Base-by-base conservation (phyloP, 2,329 filamentous ascomycete genomes). In the Parafenestella ontariensis region DNA sequence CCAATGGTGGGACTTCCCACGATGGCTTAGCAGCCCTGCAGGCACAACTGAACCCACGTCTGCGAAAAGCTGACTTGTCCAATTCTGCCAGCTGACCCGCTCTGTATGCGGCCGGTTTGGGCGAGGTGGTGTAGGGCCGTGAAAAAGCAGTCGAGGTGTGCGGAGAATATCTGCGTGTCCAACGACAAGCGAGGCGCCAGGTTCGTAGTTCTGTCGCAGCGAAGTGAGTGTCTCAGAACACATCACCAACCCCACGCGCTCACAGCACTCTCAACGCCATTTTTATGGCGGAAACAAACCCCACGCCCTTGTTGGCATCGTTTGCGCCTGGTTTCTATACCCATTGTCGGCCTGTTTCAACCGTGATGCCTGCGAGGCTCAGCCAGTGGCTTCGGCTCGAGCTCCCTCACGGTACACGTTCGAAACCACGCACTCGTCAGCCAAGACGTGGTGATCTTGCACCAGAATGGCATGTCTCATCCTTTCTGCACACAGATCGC, bases 381-480 rank as follows among this genome's bases (percentile, higher is more conserved):
- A 40, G 42, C 46, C 50, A 49, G 49, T 57, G 48, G 49, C 50
- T 37, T 44, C 53, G 54, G 50, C 52, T 56, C 61, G 41, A 52
- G 50, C 54, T 54, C 29, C 52, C 49, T 46, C 41, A 10, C 50
- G 44, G 44, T 46, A 15, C 55, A 37, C 23, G 45, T 42, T 52
- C 61, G 60, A 66, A 64, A 64, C 64, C 52, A 52, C 52, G 17
- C 54, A 26, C 40, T 60, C 58, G 54, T 63, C 66, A 65, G 71
- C 71, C 70, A 72, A 69, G 69, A 53, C 62, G 34, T 51, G 26
- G 44, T 54, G 58, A 64, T 59, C 59, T 63, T 64, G 57, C 20
- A 56, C 58, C 40, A 26, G 17, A 17, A 49, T 42, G 45, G 28
- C 18, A 43, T 33, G 23, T 15, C 41, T 44, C 21, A 10, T 49